Conservation (phyloP, 108 stramenopile species). For the Bacterosira constricta region DNA sequence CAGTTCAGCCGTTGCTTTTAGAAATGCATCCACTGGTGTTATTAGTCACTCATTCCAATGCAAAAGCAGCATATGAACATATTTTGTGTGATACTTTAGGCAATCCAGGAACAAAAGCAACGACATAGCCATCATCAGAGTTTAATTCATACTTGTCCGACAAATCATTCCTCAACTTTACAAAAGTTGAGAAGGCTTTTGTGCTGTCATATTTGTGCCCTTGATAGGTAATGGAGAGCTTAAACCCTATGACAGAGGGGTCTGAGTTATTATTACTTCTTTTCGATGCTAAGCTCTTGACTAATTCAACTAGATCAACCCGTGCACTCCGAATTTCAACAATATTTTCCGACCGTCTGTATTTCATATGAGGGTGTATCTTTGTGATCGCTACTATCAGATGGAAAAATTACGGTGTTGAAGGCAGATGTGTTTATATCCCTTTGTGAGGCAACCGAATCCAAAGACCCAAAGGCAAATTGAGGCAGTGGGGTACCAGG, state of each 20-base stretch:
- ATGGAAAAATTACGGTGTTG: no score
- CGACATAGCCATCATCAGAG: background rate
- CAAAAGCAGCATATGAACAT: slow-evolving; percentile 5
- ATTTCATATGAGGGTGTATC: no score
- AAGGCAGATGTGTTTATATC: no score
- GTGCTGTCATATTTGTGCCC: slow-evolving; percentile 69
- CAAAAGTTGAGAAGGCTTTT: slow-evolving; percentile 61
- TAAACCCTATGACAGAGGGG: slow-evolving; percentile 64
- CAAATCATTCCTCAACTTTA: slow-evolving; percentile 68
- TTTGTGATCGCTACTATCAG: no score
- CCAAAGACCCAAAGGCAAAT: no score
- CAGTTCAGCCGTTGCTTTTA: slow-evolving; percentile 60
- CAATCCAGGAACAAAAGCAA: slow-evolving; percentile 3
- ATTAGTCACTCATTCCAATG: slow-evolving; percentile 47
- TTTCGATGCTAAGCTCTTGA: slow-evolving; percentile 55
- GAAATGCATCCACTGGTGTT: slow-evolving; percentile 58
- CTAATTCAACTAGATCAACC: slow-evolving; percentile 58
- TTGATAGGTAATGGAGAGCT: slow-evolving; percentile 62
- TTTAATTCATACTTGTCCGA: slow-evolving; percentile 45
- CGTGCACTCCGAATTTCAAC: slow-evolving; percentile 62
- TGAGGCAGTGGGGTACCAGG: no score
- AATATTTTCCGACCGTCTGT: slow-evolving; percentile 25
- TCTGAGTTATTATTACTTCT: slow-evolving; percentile 23
- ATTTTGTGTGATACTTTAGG: slow-evolving; percentile 3
- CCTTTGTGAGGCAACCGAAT: no score